Base-by-base conservation (phyloP, 2,329 filamentous ascomycete genomes). In the Ceratocystiopsis brevicomis region DNA sequence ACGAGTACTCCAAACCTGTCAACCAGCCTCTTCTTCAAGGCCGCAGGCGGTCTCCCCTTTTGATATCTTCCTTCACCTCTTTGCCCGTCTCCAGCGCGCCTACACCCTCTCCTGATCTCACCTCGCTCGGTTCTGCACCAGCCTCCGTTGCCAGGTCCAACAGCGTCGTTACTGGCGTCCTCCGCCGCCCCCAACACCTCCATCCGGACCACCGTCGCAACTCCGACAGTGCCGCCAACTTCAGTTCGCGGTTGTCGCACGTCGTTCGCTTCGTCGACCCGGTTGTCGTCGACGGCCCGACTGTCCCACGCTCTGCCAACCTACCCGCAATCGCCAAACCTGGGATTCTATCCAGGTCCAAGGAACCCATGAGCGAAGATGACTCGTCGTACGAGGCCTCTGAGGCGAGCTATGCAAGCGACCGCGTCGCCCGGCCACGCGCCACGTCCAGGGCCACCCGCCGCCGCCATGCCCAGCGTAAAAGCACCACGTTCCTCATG, bases 401-500 rank as follows among this genome's bases (percentile, higher is more conserved):
- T 12, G 65, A 68, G 42, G 50, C 64, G 25, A 70, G 66, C 52
- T 68, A 70, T 45, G 57, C 55, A 16, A 61, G 61, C 38, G 59
- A 59, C 39, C 54, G 54, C 19, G 47, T 49, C 4, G 15, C 53
- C 14, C 10, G 14, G 10, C 33, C 33, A 5, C 13, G 33, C 12
- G 13, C 33, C 33, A 15, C 33, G 25, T 15, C 15, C 42, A 59
- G 56, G 32, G 62, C 58, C 44, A 62, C 61, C 53, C 47, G 44
- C 15, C 46, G 40, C 15, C 48, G 45, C 15, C 64, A 66, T 11
- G 51, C 59, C 1, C 58, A 62, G 5, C 66, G 73, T 46, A 69
- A 66, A 42, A 76, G 71, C 54, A 81, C 76, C 3, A 68, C 66
- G 8, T 85, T 72, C 56, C 66, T 73, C 43, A 65, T 86, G 37